A percentile compares a stretch with the other conserved stretches of the same genome.
Conservation (phyloP, 805 yeast genomes). For the Kuraishia molischiana region DNA sequence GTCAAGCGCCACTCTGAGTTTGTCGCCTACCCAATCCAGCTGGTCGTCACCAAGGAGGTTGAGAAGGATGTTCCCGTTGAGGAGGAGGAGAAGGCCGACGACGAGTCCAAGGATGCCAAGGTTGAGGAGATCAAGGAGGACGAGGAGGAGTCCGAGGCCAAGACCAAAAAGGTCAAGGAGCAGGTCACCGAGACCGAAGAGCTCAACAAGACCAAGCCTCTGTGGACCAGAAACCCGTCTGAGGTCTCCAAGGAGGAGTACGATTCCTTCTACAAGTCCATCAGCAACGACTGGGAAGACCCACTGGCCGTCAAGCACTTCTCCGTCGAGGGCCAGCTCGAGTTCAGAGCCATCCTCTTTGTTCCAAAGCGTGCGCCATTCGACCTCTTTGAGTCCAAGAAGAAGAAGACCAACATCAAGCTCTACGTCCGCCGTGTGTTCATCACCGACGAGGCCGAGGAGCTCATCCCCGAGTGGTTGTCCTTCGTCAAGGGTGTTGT, state of each 20-base stretch:
- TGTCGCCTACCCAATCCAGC: slow-evolving; percentile 98
- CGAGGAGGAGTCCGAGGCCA: slow-evolving; percentile 60
- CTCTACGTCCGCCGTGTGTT: slow-evolving; percentile 98
- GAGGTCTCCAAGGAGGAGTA: slow-evolving; percentile 97
- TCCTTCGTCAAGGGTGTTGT: slow-evolving; percentile 98
- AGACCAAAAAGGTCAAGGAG: slow-evolving; percentile 88
- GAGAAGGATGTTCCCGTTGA: slow-evolving; percentile 94
- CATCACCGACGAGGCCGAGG: slow-evolving; percentile 99
- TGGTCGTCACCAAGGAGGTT: slow-evolving; percentile 96
- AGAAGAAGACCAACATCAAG: slow-evolving; percentile 98
- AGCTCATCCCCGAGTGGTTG: slow-evolving; percentile 98
- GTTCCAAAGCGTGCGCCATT: slow-evolving; percentile 99
- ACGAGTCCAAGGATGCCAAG: slow-evolving; percentile 35
- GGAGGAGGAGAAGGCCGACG: slow-evolving; percentile 46
- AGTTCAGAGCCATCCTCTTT: slow-evolving; percentile 95
- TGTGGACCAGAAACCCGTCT: slow-evolving; percentile 98
- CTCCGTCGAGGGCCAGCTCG: slow-evolving; percentile 99
- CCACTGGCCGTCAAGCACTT: slow-evolving; percentile 99
- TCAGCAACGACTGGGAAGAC: slow-evolving; percentile 99
- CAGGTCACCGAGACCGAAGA: slow-evolving; percentile 93
- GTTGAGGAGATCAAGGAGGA: slow-evolving; percentile 68
- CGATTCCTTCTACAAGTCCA: slow-evolving; percentile 98
- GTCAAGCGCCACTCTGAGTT: slow-evolving; percentile 99
- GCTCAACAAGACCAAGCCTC: slow-evolving; percentile 96
- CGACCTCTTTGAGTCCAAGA: slow-evolving; percentile 95